These are phyloP conservation scores for Citrus medica DNA, from an alignment of 345 rosid genomes.

Conservation along the genomic window DNA sequence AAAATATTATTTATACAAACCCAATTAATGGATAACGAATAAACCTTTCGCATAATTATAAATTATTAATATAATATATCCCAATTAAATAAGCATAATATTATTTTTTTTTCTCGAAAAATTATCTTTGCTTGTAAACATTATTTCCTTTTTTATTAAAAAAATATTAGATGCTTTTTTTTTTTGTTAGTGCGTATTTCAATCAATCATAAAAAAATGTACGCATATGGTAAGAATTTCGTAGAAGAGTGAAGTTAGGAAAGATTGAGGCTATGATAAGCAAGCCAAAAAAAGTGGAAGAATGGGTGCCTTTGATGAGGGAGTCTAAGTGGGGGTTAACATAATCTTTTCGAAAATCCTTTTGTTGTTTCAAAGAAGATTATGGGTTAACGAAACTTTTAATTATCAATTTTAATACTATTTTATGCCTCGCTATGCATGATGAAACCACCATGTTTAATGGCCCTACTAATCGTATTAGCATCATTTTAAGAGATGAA, in stretches of 20 bases:
- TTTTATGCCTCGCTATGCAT: conserved; percentile 13
- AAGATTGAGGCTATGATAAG: neutral
- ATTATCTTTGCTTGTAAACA: no score
- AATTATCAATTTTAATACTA: neutral
- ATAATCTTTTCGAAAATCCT: conserved; percentile 18
- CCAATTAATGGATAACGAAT: no score
- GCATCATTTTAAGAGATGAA: conserved; percentile 17
- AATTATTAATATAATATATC: no score
- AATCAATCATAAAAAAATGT: no score
- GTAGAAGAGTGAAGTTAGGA: neutral
- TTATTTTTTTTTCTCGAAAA: no score
- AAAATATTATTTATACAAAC: no score
- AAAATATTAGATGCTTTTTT: no score
- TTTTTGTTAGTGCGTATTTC: no score
- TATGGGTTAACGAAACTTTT: conserved; percentile 1
- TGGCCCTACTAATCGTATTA: conserved; percentile 24
- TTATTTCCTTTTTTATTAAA: no score
- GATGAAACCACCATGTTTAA: conserved; percentile 27
- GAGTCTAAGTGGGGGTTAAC: conserved; percentile 22
- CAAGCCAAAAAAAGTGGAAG: neutral
- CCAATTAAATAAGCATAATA: no score
- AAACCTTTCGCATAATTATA: no score
- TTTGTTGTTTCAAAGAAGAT: conserved; percentile 15
- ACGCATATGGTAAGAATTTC: no score
- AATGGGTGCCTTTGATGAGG: neutral